These are phyloP conservation scores for Debaryomycetaceae sp. DNA, from an alignment of 1,139 yeast genomes.

Conservation along the genomic window DNA sequence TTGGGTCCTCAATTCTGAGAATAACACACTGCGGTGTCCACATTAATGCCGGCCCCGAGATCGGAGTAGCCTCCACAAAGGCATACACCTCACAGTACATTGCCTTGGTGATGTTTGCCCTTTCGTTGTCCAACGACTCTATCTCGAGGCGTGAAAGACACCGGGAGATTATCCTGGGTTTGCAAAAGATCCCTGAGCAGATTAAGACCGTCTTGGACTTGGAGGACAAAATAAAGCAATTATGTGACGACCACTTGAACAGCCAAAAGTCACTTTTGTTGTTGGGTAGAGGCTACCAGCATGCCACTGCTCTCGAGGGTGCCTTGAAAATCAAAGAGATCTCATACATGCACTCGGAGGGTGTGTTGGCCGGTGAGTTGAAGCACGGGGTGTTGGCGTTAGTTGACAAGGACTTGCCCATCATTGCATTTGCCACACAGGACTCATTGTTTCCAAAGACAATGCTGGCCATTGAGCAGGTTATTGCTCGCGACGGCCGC, in stretches of 20 bases:
- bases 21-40: constrained; percentile 99
- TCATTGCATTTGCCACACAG: constrained; percentile 94
- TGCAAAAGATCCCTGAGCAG: constrained; percentile 80
- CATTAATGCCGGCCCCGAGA: constrained; percentile 98
- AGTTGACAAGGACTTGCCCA: constrained; percentile 90
- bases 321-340: constrained; percentile 98
- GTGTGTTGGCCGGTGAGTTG: constrained; percentile 97
- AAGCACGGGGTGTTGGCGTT: constrained; percentile 98
- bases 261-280: constrained; percentile 83
- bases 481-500: constrained; percentile 94
- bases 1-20: constrained; percentile 94
- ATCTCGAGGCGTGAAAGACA: constrained; percentile 75
- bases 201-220: constrained; percentile 71
- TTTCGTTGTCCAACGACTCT: constrained; percentile 88
- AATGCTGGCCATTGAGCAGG: constrained; percentile 94
- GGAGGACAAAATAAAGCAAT: constrained; percentile 67
- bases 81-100: constrained; percentile 98
- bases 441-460: constrained; percentile 96
- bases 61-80: constrained; percentile 99
- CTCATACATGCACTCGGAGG: constrained; percentile 98
- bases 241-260: constrained; percentile 70
- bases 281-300: constrained; percentile 96
- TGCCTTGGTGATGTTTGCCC: constrained; percentile 95
- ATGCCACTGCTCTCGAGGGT: constrained; percentile 96
- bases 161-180: constrained; percentile 79